Percentiles rank a stretch among this genome's conserved stretches.
phyloP scores from a whole-genome alignment of 371 early-diverging fungal species.

The Saksenaea oblongispora region DNA sequence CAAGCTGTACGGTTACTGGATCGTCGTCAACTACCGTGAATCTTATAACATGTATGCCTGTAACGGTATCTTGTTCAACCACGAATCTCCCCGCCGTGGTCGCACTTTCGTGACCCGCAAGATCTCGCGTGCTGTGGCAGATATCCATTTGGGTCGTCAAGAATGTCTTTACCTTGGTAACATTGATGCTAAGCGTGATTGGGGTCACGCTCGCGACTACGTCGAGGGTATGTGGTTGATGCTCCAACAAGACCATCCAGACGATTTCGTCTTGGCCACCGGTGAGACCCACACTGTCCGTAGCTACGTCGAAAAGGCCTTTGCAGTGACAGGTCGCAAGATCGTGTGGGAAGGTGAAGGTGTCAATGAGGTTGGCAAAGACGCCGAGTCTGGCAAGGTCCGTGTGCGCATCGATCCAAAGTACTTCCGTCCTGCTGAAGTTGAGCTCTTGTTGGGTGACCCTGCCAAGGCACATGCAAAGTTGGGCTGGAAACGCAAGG shows the following conservation, averaged over 20 bases:
- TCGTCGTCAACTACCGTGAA: slow-evolving; percentile 82
- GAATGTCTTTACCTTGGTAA: slow-evolving; percentile 81
- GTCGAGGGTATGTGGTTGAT: slow-evolving; percentile 90
- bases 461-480: slow-evolving; percentile 73
- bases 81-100: slow-evolving; percentile 85
- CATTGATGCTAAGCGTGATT: slow-evolving; percentile 85
- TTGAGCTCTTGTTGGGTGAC: slow-evolving; percentile 80
- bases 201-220: slow-evolving; percentile 90
- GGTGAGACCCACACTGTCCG: slow-evolving; percentile 87
- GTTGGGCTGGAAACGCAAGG: slow-evolving; percentile 75
- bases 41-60: slow-evolving; percentile 83
- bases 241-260: slow-evolving; percentile 78
- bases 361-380: slow-evolving; percentile 73
- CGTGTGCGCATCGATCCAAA: slow-evolving; percentile 75
- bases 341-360: slow-evolving; percentile 82
- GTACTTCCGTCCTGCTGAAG: slow-evolving; percentile 88
- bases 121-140: slow-evolving; percentile 82
- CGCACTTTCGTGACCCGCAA: slow-evolving; percentile 86
- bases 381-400: slow-evolving; percentile 65
- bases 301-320: slow-evolving; percentile 82
- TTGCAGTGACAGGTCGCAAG: slow-evolving; percentile 66
- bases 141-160: slow-evolving; percentile 71
- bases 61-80: slow-evolving; percentile 87
- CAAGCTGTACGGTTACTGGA: slow-evolving; percentile 85
- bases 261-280: slow-evolving; percentile 85